phyloP scores from a whole-genome alignment of 768 basidiomycete genomes.

The Rhizopogon vesiculosus region DNA sequence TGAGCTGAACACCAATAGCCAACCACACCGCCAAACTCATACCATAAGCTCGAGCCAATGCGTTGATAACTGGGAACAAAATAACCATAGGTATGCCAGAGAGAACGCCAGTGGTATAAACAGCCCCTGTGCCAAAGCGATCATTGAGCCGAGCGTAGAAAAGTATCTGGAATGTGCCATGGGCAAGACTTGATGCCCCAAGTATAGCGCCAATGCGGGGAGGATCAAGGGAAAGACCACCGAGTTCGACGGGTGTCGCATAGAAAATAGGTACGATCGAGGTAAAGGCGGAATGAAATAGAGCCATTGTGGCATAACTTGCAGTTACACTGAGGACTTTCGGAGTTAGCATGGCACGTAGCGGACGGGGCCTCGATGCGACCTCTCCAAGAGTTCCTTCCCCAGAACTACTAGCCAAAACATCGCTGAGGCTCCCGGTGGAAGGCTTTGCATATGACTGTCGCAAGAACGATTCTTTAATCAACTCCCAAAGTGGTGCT shows the following conservation, averaged over 20 bases:
- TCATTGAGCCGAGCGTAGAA: constrained; percentile 57
- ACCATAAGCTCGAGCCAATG: constrained; percentile 20
- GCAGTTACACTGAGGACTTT: constrained; percentile 53
- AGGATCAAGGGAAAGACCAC: constrained; percentile 23
- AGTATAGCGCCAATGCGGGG: constrained; percentile 25
- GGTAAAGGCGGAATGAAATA: constrained; percentile 60
- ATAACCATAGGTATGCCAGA: constrained; percentile 41
- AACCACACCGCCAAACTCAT: constrained; percentile 37
- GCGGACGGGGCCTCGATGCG: constrained; percentile 30
- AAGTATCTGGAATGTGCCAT: constrained; percentile 50
- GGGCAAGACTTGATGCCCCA: constrained; percentile 18
- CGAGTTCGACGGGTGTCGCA: constrained; percentile 24
- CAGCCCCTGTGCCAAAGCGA: constrained; percentile 52
- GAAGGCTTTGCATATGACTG: not conserved
- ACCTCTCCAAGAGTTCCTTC: not conserved
- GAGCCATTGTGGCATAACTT: constrained; percentile 58
- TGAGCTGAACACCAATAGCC: constrained; percentile 44
- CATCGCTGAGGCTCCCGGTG: not conserved
- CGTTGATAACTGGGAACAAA: constrained; percentile 36
- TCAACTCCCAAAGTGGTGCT: not conserved
- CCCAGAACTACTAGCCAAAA: not conserved
- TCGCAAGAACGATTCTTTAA: not conserved
- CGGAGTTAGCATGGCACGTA: constrained; percentile 45
- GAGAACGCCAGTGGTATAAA: constrained; percentile 47
- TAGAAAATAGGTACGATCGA: constrained; percentile 34